A percentile compares a stretch with the other conserved stretches of the same genome.
These are phyloP conservation scores for Colletotrichum camelliae DNA, from an alignment of 2,329 filamentous ascomycete genomes.

Conservation along the genomic window DNA sequence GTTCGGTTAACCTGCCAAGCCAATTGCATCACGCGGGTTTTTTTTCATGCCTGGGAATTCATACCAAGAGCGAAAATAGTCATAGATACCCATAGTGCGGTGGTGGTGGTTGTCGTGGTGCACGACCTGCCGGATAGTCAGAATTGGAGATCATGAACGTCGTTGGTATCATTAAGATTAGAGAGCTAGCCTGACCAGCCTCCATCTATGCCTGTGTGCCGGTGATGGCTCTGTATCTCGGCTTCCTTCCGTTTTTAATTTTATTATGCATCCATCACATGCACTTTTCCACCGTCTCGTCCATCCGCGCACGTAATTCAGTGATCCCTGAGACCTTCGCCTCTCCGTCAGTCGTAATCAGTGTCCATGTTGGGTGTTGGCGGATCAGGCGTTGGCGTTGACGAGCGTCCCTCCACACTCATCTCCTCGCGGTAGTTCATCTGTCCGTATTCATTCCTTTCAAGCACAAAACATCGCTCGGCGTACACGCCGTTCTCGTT, in stretches of 20 bases:
- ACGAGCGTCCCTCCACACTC: constrained; percentile 19
- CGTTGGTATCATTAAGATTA: constrained; percentile 15
- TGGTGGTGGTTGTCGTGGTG: neutral
- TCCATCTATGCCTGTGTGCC: constrained; percentile 1
- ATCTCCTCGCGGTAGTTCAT: constrained; percentile 20
- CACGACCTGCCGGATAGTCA: neutral
- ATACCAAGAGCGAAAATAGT: neutral
- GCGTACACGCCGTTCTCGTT: constrained; percentile 49
- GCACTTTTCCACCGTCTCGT: neutral
- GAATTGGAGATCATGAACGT: neutral
- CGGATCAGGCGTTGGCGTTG: constrained; percentile 21
- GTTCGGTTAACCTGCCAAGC: neutral
- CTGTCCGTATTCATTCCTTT: constrained; percentile 25
- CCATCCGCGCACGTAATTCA: neutral
- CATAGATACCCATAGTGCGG: neutral
- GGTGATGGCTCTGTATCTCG: neutral
- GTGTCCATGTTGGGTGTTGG: constrained; percentile 4
- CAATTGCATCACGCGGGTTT: neutral
- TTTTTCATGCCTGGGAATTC: neutral
- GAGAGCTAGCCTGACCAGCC: neutral
- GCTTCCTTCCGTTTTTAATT: neutral
- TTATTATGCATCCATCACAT: neutral
- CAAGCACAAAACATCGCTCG: constrained; percentile 51
- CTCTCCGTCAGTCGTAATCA: neutral
- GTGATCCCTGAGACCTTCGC: neutral